Conservation (phyloP, 345 rosid species). For the Populus simonii region DNA sequence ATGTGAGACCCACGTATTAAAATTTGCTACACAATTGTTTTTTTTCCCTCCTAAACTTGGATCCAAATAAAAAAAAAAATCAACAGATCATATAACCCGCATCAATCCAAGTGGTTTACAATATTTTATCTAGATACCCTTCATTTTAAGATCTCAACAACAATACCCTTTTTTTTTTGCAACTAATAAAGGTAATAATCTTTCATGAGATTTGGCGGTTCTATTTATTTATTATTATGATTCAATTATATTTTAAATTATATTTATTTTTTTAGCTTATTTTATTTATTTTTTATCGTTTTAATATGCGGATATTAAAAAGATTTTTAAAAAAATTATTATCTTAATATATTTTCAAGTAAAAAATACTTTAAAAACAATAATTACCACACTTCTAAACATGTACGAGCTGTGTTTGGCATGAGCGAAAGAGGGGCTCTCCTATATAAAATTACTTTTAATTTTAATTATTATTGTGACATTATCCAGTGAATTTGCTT, state of each 20-base stretch:
- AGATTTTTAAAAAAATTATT: too few relatives aligned
- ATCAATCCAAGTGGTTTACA: not conserved
- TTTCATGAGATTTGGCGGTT: not conserved
- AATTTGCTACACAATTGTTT: not conserved
- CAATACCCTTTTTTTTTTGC: not conserved
- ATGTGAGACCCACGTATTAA: not conserved
- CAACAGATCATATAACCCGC: not conserved
- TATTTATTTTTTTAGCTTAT: too few relatives aligned
- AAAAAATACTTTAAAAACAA: too few relatives aligned
- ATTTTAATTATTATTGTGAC: too few relatives aligned
- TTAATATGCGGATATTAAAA: fast-evolving
- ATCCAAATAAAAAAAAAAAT: too few relatives aligned
- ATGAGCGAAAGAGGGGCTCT: not conserved
- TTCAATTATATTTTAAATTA: too few relatives aligned
- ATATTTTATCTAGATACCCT: not conserved
- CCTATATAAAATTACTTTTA: not conserved
- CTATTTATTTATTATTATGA: not conserved
- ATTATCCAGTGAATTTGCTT: too few relatives aligned
- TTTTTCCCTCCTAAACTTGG: not conserved
- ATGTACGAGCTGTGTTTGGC: not conserved
- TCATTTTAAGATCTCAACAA: not conserved
- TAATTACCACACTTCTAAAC: fast-evolving
- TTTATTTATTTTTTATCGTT: too few relatives aligned
- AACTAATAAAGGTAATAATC: not conserved
- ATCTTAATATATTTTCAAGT: too few relatives aligned